These are phyloP conservation scores for Colletotrichum sp. DNA, from an alignment of 2,329 filamentous ascomycete species.

Conservation along the genomic window DNA sequence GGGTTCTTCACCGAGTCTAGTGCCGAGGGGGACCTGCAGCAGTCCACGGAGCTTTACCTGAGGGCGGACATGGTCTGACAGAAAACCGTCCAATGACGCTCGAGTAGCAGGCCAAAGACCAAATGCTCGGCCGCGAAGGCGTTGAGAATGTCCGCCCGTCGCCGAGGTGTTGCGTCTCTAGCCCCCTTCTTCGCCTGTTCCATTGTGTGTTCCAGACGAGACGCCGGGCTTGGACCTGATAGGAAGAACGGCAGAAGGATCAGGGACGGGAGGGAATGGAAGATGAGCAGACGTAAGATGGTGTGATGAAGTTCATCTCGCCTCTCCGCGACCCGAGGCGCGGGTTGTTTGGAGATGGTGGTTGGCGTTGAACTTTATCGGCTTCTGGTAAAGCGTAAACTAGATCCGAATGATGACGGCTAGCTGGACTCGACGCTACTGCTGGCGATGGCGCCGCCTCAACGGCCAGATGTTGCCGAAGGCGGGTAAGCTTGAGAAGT, in stretches of 20 bases:
- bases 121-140: not conserved
- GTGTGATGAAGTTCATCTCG: not conserved
- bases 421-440: not conserved
- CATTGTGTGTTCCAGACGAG: not conserved
- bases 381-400: not conserved
- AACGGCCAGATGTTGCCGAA: not conserved
- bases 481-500: not conserved
- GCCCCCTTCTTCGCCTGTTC: not conserved
- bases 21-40: not conserved
- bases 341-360: not conserved
- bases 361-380: not conserved
- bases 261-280: not conserved
- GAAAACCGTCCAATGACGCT: not conserved
- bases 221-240: not conserved
- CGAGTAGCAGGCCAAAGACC: not conserved
- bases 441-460: not conserved
- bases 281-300: not conserved
- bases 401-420: not conserved
- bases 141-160: not conserved
- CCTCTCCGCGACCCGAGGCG: not conserved
- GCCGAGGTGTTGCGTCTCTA: not conserved
- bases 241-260: not conserved
- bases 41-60: not conserved
- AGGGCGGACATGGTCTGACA: slow-evolving; percentile 9
- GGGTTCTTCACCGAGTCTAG: slow-evolving; percentile 2